Base-by-base conservation (phyloP, 345 rosid species). In the Salix exigua region DNA sequence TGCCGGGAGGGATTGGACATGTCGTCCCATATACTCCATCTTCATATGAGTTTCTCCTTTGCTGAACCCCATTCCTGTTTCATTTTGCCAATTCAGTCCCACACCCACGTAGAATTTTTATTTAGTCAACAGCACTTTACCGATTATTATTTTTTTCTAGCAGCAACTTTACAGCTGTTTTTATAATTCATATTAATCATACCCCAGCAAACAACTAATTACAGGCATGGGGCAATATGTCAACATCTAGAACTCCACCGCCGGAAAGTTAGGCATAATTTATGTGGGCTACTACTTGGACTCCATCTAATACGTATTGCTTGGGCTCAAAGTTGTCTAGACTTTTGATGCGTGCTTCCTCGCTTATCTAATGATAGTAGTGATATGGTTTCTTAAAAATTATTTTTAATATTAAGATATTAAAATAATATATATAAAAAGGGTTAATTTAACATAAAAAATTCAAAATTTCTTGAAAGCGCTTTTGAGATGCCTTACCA, bases 11-110 rank as follows among this genome's bases (percentile, higher is more conserved):
- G 76, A 94, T 88, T 50, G 98, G 96, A 78, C 98, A 94, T 74
- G 89, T 94, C 72, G 98, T 94, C 35, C 97, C 98, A 61, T 86
- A 37, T 0, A 92, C 96, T 18, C 97, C 98, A 70, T 94, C 98
- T 79, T 92, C 93, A 90, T 91, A 94, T 37, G 98, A 94, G 80
- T 89, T 92, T 83, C 87, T 94, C 89, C 98, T 88, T 73, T 92
- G 96, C 65, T 94, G 92, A 14, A 92, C 82, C 48, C 98, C 98
- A 77, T 94, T 94, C 97, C 98, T 91, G 66, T 25, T 35, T 6
- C 19, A 26, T 16, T 18, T 48, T 38, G 11, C 37, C 13, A 7
- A 26, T 3, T 63, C 5, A 62, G 53, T 28, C 53, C 51, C 50
- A 14, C 10, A n/a, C 18, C 8, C 75, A 40, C 25, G 2, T 11